phyloP scores from a whole-genome alignment of 257 asterid genomes.

The Solanum corneliomulleri region DNA sequence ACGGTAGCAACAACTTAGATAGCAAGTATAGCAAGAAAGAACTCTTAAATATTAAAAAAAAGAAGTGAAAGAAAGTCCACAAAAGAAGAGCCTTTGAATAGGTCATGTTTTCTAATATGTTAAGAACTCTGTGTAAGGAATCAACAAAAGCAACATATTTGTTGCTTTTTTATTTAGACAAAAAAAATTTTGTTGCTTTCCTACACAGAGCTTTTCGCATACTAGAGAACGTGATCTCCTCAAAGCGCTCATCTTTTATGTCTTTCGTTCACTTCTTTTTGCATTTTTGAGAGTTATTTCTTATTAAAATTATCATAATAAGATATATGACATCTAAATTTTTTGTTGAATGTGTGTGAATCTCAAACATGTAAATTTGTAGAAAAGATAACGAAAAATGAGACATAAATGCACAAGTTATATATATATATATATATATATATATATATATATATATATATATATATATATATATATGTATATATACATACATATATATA shows the following conservation, averaged over 20 bases:
- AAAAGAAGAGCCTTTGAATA: background rate
- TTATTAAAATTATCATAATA: too few relatives aligned
- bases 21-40: too few relatives aligned
- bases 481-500: too few relatives aligned
- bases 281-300: background rate
- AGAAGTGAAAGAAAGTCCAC: background rate
- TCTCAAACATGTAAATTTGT: background rate
- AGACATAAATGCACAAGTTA: too few relatives aligned
- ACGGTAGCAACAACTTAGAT: background rate
- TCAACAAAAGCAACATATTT: background rate
- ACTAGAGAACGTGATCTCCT: background rate
- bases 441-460: too few relatives aligned
- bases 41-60: too few relatives aligned
- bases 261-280: background rate
- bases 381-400: too few relatives aligned
- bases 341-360: background rate
- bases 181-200: background rate
- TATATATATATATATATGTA: too few relatives aligned
- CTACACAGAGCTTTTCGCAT: background rate
- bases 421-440: too few relatives aligned
- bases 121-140: background rate
- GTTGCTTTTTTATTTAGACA: too few relatives aligned
- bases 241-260: too few relatives aligned
- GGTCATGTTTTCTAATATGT: background rate
- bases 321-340: too few relatives aligned